A percentile compares a stretch with the other conserved stretches of the same genome.
Conservation (phyloP, 345 rosid species). For the Lepidium aucheri region DNA sequence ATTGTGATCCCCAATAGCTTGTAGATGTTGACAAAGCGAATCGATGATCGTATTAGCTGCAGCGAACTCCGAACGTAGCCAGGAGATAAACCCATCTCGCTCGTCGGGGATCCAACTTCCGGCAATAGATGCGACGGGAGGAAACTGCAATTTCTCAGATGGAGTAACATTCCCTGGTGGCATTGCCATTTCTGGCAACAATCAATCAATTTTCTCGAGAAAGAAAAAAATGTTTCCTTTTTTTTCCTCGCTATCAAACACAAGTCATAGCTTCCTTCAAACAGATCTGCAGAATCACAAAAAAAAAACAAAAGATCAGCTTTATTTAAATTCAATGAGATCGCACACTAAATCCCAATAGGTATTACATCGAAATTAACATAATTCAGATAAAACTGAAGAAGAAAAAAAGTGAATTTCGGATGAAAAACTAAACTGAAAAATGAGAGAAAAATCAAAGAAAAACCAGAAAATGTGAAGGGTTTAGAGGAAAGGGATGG, state of each 20-base stretch:
- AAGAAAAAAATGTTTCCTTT: background rate
- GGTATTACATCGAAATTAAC: background rate
- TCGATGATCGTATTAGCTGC: slow-evolving; percentile 93
- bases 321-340: background rate
- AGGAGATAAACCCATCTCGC: slow-evolving; percentile 71
- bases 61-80: slow-evolving; percentile 89
- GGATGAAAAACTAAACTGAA: background rate
- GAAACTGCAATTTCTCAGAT: slow-evolving; percentile 61
- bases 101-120: slow-evolving; percentile 61
- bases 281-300: slow-evolving; percentile 14
- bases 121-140: slow-evolving; percentile 15
- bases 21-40: slow-evolving; percentile 59
- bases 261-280: slow-evolving; percentile 8
- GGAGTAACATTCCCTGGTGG: slow-evolving; percentile 57
- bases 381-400: slow-evolving; percentile 6
- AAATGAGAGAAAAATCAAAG: background rate
- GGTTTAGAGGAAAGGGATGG: background rate
- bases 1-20: slow-evolving; percentile 53
- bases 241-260: background rate
- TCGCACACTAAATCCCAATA: slow-evolving; percentile 2
- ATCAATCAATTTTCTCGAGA: background rate
- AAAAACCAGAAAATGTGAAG: slow-evolving; percentile 18
- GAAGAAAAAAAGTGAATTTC: background rate
- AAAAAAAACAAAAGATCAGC: background rate
- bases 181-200: slow-evolving; percentile 59